These are phyloP conservation scores for Ramaria rubella DNA, from an alignment of 768 basidiomycete species.

Conservation along the genomic window DNA sequence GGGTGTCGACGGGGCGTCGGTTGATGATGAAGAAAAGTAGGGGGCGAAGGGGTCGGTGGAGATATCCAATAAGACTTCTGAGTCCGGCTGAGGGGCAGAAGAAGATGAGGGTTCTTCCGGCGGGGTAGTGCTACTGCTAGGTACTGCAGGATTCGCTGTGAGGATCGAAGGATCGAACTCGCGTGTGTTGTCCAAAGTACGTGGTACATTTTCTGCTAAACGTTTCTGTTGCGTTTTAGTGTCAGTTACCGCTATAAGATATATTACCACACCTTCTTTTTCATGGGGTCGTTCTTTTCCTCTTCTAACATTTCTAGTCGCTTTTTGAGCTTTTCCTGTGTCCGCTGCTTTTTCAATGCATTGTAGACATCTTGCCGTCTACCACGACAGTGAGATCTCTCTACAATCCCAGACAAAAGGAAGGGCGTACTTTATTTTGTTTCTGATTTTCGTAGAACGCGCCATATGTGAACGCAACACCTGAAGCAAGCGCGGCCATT, in stretches of 20 bases:
- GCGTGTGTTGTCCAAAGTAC: slow-evolving; percentile 89
- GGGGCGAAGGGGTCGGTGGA: slow-evolving; percentile 71
- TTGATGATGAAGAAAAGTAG: slow-evolving; percentile 50
- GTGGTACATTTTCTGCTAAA: slow-evolving; percentile 75
- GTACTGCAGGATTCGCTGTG: slow-evolving; percentile 32
- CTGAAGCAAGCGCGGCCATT: background rate
- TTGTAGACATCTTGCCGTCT: slow-evolving; percentile 61
- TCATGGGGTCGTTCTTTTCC: slow-evolving; percentile 67
- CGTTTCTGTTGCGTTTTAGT: slow-evolving; percentile 51
- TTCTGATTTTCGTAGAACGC: slow-evolving; percentile 46
- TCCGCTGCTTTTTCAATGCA: slow-evolving; percentile 72
- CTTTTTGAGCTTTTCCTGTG: slow-evolving; percentile 72
- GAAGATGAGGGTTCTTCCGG: slow-evolving; percentile 13
- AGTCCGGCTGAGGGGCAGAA: slow-evolving; percentile 34
- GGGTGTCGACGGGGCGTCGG: slow-evolving; percentile 67
- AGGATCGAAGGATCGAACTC: slow-evolving; percentile 70
- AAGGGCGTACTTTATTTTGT: slow-evolving; percentile 23
- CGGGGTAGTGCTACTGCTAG: slow-evolving; percentile 19
- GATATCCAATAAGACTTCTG: slow-evolving; percentile 63
- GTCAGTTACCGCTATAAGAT: background rate
- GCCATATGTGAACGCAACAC: background rate
- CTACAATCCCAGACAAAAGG: background rate
- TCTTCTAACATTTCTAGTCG: slow-evolving; percentile 71
- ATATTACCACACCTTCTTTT: slow-evolving; percentile 57
- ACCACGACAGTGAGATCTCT: background rate